Percentiles rank a stretch among this genome's conserved stretches.
Evolutionary conservation across 495 filamentous ascomycete genomes (phyloP).

Genomic region (Penicillium simplicissimum): DNA sequence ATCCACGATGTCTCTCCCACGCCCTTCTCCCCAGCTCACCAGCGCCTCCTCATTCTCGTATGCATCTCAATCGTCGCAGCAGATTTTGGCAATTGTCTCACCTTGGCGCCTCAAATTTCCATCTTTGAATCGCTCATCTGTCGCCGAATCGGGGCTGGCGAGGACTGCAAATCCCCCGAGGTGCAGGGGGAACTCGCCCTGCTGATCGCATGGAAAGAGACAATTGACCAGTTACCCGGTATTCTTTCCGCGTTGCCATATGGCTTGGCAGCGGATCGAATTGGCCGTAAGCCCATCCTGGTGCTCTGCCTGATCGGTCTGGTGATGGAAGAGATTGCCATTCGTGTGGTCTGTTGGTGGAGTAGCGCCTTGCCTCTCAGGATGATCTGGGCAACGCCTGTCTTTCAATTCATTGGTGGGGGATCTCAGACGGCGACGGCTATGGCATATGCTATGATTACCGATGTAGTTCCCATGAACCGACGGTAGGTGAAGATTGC

Average conservation of each 20-base stretch:
- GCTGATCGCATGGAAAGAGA: neutral
- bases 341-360: slow-evolving; percentile 1
- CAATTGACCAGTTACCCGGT: neutral
- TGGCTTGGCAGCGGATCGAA: neutral
- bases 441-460: slow-evolving; percentile 2
- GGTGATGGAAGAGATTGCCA: neutral
- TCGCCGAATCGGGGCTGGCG: neutral
- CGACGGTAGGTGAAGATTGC: neutral
- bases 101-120: slow-evolving; percentile 1
- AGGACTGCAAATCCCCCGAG: neutral
- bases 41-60: neutral
- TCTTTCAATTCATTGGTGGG: neutral
- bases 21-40: neutral
- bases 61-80: neutral
- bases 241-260: neutral
- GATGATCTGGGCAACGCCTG: slow-evolving; percentile 1
- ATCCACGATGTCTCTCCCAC: neutral
- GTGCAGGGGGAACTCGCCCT: neutral
- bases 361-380: neutral
- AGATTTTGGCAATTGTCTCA: neutral
- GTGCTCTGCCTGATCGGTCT: neutral
- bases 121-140: neutral
- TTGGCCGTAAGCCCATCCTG: neutral
- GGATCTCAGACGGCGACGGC: neutral
- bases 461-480: neutral